Evolutionary conservation across 83 land plant species (phyloP).

Genomic region (Diphasiastrum complanatum): DNA sequence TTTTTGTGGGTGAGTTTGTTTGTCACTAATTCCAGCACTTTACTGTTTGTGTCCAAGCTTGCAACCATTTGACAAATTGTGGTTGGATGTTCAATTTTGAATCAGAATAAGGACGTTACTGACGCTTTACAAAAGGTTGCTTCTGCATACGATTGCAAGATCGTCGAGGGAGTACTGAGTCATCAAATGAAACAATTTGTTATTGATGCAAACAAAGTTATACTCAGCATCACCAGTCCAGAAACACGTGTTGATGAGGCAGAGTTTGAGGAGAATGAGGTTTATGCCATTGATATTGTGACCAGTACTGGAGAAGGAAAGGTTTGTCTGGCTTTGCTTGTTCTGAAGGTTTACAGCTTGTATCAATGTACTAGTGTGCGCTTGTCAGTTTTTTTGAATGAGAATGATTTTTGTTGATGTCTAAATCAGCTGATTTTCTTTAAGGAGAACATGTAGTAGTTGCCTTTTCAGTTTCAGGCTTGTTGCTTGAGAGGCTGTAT

Average conservation of each 20-base stretch:
- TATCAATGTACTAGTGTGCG: too few relatives aligned
- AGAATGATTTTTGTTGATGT: too few relatives aligned
- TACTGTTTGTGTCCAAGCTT: constrained; percentile 4
- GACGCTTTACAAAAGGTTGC: constrained; percentile 98
- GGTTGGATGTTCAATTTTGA: too few relatives aligned
- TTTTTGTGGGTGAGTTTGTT: too few relatives aligned
- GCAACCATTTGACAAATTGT: too few relatives aligned
- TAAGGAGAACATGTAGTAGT: too few relatives aligned
- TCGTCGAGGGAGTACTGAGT: constrained; percentile 94
- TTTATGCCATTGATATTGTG: constrained; percentile 93
- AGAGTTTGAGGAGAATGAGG: constrained; percentile 99
- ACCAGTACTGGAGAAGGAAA: constrained; percentile 98
- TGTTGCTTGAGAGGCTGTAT: too few relatives aligned
- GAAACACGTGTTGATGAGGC: constrained; percentile 95
- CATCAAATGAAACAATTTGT: constrained; percentile 99
- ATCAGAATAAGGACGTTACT: constrained; percentile 92
- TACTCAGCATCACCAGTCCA: constrained; percentile 73
- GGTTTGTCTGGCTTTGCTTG: too few relatives aligned
- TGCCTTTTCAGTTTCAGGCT: too few relatives aligned
- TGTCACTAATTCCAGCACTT: not conserved
- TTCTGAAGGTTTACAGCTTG: too few relatives aligned
- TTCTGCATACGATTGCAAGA: constrained; percentile 96
- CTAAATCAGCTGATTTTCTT: too few relatives aligned
- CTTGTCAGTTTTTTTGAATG: too few relatives aligned
- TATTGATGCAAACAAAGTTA: constrained; percentile 89